A percentile compares a stretch with the other conserved stretches of the same genome.
These are phyloP conservation scores for Durotheca rogersii DNA, from an alignment of 495 filamentous ascomycete genomes.

Conservation along the genomic window DNA sequence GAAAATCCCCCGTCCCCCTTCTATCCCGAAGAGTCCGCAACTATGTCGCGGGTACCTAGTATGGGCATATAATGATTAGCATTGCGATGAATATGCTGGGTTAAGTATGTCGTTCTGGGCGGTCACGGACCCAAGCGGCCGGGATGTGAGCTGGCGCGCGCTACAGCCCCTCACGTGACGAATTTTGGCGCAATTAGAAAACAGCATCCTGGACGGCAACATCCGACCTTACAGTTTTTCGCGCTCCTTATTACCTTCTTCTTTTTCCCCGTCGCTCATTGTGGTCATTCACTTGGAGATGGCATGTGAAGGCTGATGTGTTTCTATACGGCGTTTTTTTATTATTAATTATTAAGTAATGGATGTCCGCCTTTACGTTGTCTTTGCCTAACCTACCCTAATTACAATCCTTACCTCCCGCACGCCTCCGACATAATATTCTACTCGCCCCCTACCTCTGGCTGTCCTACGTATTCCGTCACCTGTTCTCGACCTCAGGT, in stretches of 20 bases:
- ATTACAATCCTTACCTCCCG: no score
- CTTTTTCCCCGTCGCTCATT: background rate
- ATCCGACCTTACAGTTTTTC: background rate
- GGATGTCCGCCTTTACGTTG: no score
- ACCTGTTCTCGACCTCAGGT: background rate
- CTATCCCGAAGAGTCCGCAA: no score
- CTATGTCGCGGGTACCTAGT: no score
- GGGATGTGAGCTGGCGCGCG: no score
- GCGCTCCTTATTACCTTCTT: background rate
- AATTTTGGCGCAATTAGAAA: background rate
- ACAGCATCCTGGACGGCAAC: background rate
- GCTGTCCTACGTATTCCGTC: conserved; percentile 2
- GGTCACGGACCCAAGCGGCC: no score
- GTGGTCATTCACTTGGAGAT: conserved; percentile 3
- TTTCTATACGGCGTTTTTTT: conserved; percentile 5
- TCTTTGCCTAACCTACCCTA: no score
- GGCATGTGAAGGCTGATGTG: conserved; percentile 2
- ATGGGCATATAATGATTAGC: background rate
- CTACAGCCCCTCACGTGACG: background rate
- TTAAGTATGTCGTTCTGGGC: no score
- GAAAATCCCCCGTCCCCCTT: no score
- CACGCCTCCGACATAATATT: no score
- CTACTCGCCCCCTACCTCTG: no score
- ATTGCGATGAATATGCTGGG: background rate
- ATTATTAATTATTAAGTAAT: conserved; percentile 13